Evolutionary conservation across 306 rosid genomes (phyloP), one percentile per base, ranked within the genome.

Genomic region (Lathyrus tuberosus): DNA sequence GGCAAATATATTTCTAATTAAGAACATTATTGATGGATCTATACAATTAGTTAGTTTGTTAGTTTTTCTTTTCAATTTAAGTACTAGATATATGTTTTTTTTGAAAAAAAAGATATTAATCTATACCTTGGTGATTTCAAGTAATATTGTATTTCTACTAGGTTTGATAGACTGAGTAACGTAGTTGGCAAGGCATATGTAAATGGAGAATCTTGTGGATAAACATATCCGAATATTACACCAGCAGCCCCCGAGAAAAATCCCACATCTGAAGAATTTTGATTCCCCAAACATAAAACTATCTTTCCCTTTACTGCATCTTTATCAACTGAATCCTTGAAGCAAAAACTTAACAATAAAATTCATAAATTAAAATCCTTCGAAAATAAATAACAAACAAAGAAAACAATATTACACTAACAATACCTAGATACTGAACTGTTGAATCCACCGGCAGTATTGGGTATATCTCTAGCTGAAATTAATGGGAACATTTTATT

Each of bases 381-480:
- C n/a, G n/a, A n/a, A n/a, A n/a, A n/a, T n/a, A n/a, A n/a, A n/a
- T n/a, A n/a, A n/a, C n/a, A n/a, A n/a, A n/a, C n/a, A n/a, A n/a
- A n/a, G n/a, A n/a, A n/a, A n/a, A n/a, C n/a, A n/a, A n/a, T n/a
- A n/a, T n/a, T n/a, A n/a, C 1, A 20, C 0, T 20, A 20, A n/a
- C n/a, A 10, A 8, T 48, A 88, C 95, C 84, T 82, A 17, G 91
- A 71, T 2, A 0, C 0, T 2, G 65, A 10, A 2, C 64, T 7
- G 43, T 51, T 12, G 16, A 0, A 43, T 5, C 75, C 80, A 3
- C 16, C 64, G 1, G 35, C 22, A 6, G 2, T 42, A 33, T 86
- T 86, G 3, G 86, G 84, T 65, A 79, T 76, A 65, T 89, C 79
- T 52, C 85, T 80, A 3, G 65, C 84, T 5, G 44, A 77, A 48